phyloP scores from a whole-genome alignment of 176 grass and related monocot species.

The Ananas comosus region DNA sequence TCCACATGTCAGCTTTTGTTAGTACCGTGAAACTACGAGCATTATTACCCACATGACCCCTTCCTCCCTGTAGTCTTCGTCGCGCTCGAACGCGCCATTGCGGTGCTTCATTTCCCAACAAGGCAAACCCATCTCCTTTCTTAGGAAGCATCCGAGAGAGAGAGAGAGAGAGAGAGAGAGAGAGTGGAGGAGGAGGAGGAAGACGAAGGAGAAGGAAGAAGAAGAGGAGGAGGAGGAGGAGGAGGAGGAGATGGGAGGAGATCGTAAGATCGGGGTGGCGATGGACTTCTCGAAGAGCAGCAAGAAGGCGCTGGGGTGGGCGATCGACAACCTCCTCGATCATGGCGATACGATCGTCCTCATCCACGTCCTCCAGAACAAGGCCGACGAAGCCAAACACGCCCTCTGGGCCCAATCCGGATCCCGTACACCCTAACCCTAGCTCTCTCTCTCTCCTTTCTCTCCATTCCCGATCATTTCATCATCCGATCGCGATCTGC shows the following conservation, averaged over 20 bases:
- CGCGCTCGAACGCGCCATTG: too few relatives aligned
- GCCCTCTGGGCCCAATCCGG: conserved; percentile 55
- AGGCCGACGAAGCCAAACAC: conserved; percentile 40
- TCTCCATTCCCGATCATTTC: neutral
- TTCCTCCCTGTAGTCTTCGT: too few relatives aligned
- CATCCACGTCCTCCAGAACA: conserved; percentile 33
- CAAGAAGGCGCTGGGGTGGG: conserved; percentile 61
- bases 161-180: neutral
- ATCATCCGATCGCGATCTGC: neutral
- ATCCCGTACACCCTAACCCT: conserved; percentile 26
- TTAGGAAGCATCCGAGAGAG: neutral
- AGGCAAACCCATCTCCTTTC: too few relatives aligned
- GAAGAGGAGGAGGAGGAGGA: neutral
- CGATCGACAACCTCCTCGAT: conserved; percentile 45
- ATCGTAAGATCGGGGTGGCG: conserved; percentile 49
- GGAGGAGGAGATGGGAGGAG: conserved; percentile 20
- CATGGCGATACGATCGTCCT: conserved; percentile 58
- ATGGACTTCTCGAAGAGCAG: conserved; percentile 72
- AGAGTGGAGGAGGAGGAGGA: neutral
- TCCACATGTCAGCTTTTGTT: too few relatives aligned
- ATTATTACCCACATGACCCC: too few relatives aligned
- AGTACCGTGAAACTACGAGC: too few relatives aligned
- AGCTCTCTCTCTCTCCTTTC: neutral
- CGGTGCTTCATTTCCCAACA: too few relatives aligned
- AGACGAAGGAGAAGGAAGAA: neutral